Evolutionary conservation across 306 rosid species (phyloP).

Genomic region (Calophaca sinica): DNA sequence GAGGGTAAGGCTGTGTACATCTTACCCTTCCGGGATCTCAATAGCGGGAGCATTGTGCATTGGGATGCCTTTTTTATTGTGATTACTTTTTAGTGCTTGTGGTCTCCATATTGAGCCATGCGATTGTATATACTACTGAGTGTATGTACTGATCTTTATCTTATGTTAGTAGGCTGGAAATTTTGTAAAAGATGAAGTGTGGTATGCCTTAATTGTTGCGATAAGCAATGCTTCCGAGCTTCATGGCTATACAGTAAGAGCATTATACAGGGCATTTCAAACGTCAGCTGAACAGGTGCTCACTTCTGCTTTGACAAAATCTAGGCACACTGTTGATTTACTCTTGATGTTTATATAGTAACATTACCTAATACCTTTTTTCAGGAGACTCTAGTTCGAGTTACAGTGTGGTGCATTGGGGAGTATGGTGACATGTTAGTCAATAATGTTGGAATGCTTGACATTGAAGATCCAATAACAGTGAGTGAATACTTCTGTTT

Average conservation of each 20-base stretch:
- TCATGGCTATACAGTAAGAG: constrained; percentile 93
- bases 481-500: constrained; percentile 60
- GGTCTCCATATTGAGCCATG: constrained; percentile 34
- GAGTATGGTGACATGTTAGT: constrained; percentile 95
- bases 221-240: constrained; percentile 95
- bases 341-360: constrained; percentile 30
- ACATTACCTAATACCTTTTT: constrained; percentile 42
- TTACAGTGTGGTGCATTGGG: constrained; percentile 98
- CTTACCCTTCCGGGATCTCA: background rate
- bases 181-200: constrained; percentile 95
- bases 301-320: constrained; percentile 40
- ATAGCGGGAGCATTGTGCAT: constrained; percentile 6
- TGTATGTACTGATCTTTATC: constrained; percentile 63
- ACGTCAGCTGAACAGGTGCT: constrained; percentile 83
- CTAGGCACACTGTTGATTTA: constrained; percentile 40
- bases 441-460: constrained; percentile 83
- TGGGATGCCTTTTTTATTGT: constrained; percentile 21
- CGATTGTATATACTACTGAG: constrained; percentile 24
- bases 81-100: constrained; percentile 35
- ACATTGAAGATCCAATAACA: constrained; percentile 84
- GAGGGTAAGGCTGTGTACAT: background rate
- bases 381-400: constrained; percentile 97
- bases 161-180: constrained; percentile 99
- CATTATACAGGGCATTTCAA: constrained; percentile 87
- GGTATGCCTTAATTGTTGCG: constrained; percentile 89